Evolutionary conservation across 352 stramenopile genomes (phyloP), one percentile per base, ranked within the genome.

Genomic region (Phytophthora colocasiae): DNA sequence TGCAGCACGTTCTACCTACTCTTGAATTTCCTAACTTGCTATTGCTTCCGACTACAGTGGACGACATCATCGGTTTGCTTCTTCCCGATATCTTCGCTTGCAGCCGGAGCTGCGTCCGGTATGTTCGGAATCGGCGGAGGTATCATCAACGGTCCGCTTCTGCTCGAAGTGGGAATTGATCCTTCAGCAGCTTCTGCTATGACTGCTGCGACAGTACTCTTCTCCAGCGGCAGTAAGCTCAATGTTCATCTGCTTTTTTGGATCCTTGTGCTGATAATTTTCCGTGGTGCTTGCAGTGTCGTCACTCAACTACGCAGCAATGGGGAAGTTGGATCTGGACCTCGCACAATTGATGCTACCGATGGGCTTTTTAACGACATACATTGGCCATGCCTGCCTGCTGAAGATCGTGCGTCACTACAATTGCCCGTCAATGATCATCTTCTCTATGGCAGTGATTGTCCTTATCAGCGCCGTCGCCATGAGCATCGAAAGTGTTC

Each of bases 61-160:
- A 54, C 29, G 52, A 48, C 36, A 56, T 69, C 83, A 27, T 92
- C 80, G 29, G 79, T 94, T 46, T 72, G 80, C 17, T 85, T 93
- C 40, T 99, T 98, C 76, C 95, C 96, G 0, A 48, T 88, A 1
- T 74, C 98, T 26, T 97, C 91, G 53, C 84, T 96, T 53, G 73
- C 95, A 7, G 95, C 95, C 22, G 97, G 96, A 17, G 83, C 97
- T 22, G 91, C 97, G 59, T 92, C 93, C 1, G 96, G 96, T 11
- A 94, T 99, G 86, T 98, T 99, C 74, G 97, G 96, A 12, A 92
- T 98, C 24, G 96, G 95, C 3, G 97, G 96, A 46, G 97, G 96
- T 17, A 98, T 99, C 58, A 91, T 99, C 46, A 98, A 97, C 58
- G 95, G 90, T 1, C 96, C 96, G 2, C 65, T 99, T 17, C 95